phyloP scores from a whole-genome alignment of 345 rosid species.

The Euphorbia pulcherrima region DNA sequence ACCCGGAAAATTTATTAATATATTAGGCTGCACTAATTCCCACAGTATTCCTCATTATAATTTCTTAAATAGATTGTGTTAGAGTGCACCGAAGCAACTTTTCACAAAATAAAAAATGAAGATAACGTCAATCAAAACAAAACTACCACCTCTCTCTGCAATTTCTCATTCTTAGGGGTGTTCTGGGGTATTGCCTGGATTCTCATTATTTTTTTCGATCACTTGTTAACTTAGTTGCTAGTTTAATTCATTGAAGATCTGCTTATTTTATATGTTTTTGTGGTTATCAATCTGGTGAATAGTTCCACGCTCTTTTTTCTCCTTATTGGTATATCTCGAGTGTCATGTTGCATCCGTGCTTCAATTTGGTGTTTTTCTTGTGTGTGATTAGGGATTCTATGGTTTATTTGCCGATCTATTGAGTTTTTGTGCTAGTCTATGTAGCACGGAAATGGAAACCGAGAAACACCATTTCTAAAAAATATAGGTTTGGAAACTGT shows the following conservation, averaged over 20 bases:
- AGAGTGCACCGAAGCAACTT: no score
- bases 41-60: no score
- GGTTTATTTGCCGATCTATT: neutral
- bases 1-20: no score
- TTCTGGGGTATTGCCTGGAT: conserved; percentile 17
- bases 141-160: no score
- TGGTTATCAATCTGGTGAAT: neutral
- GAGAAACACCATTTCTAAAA: no score
- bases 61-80: no score
- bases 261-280: neutral
- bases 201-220: neutral
- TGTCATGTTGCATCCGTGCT: neutral
- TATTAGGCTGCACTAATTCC: no score
- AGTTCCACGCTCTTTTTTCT: neutral
- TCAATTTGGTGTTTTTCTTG: conserved; percentile 3
- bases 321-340: neutral
- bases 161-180: conserved; percentile 20
- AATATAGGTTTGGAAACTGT: no score
- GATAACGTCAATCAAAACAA: no score
- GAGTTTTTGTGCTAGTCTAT: neutral
- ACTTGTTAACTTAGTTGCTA: neutral
- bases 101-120: no score
- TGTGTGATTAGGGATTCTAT: neutral
- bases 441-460: no score
- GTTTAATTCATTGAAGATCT: neutral